Percentiles rank a stretch among this genome's conserved stretches.
These are phyloP conservation scores for Leucosporidium scottii DNA, from an alignment of 768 basidiomycete genomes.

Conservation along the genomic window DNA sequence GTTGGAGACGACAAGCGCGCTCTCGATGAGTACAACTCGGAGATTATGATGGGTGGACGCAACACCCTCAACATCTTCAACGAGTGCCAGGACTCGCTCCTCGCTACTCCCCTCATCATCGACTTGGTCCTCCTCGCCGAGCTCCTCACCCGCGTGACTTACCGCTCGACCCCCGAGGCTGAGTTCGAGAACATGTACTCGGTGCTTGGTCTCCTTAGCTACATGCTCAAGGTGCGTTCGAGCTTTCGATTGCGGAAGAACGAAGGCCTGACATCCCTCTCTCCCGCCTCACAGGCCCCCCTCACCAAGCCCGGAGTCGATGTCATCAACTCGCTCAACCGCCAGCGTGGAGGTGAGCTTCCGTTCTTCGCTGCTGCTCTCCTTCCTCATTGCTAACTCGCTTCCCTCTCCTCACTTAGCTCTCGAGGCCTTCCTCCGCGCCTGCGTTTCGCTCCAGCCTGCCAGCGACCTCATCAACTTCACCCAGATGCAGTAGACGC, in stretches of 20 bases:
- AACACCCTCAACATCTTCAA: slow-evolving; percentile 82
- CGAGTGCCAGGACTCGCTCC: slow-evolving; percentile 90
- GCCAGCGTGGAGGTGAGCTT: slow-evolving; percentile 64
- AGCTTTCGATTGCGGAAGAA: not conserved
- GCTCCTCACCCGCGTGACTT: slow-evolving; percentile 84
- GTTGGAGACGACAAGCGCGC: slow-evolving; percentile 97
- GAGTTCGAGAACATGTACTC: slow-evolving; percentile 82
- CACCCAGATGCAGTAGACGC: slow-evolving; percentile 15
- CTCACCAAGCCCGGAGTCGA: slow-evolving; percentile 57
- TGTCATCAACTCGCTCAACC: slow-evolving; percentile 88
- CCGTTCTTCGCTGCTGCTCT: not conserved
- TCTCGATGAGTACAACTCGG: slow-evolving; percentile 99
- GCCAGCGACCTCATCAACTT: slow-evolving; percentile 61
- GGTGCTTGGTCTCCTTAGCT: slow-evolving; percentile 83
- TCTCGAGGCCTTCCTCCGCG: slow-evolving; percentile 27
- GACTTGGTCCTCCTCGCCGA: slow-evolving; percentile 90
- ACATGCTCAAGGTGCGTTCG: slow-evolving; percentile 85
- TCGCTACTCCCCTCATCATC: slow-evolving; percentile 92
- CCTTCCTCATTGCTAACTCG: not conserved
- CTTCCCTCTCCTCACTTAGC: not conserved
- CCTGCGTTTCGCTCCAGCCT: slow-evolving; percentile 37
- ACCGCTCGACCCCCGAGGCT: slow-evolving; percentile 51
- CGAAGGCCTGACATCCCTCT: slow-evolving; percentile 5
- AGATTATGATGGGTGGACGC: slow-evolving; percentile 92
- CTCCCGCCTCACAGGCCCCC: slow-evolving; percentile 29